These are phyloP conservation scores for Exobasidium cylindrosporum DNA, from an alignment of 1,284 basidiomycete species.

Conservation along the genomic window DNA sequence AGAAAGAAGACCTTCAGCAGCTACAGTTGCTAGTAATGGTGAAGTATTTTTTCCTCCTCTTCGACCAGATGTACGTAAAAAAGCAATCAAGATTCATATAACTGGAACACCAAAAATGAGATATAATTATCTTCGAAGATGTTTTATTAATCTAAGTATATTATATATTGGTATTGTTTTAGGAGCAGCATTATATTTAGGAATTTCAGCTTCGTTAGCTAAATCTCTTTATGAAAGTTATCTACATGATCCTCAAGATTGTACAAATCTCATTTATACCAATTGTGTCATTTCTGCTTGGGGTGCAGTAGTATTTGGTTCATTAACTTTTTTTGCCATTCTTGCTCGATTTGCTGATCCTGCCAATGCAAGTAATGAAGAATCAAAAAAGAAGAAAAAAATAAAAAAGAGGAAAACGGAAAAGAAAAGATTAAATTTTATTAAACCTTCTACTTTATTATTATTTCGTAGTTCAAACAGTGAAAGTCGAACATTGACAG, in stretches of 20 bases:
- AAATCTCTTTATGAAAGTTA: slow-evolving; percentile 9
- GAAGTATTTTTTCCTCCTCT: slow-evolving; percentile 25
- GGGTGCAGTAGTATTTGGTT: slow-evolving; percentile 32
- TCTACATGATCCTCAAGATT: neutral
- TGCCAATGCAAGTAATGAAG: slow-evolving; percentile 6
- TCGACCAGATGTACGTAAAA: slow-evolving; percentile 5
- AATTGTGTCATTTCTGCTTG: slow-evolving; percentile 25
- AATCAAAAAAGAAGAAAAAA: neutral
- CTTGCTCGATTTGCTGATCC: slow-evolving; percentile 35
- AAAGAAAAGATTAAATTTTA: too few relatives aligned
- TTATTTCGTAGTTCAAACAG: neutral
- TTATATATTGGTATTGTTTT: slow-evolving; percentile 37
- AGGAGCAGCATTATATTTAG: slow-evolving; percentile 30
- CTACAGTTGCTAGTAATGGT: neutral
- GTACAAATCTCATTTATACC: slow-evolving; percentile 4
- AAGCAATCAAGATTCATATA: neutral
- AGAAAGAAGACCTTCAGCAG: slow-evolving; percentile 4
- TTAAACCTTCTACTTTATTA: neutral
- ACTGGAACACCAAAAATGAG: slow-evolving; percentile 19
- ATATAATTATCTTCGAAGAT: slow-evolving; percentile 38
- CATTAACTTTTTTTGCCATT: slow-evolving; percentile 30
- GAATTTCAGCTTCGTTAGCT: slow-evolving; percentile 17
- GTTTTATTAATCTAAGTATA: slow-evolving; percentile 36
- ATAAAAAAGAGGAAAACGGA: too few relatives aligned
- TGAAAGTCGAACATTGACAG: neutral